These are phyloP conservation scores for Aspergillus glaucus DNA, from an alignment of 2,329 filamentous ascomycete species.

Conservation along the genomic window DNA sequence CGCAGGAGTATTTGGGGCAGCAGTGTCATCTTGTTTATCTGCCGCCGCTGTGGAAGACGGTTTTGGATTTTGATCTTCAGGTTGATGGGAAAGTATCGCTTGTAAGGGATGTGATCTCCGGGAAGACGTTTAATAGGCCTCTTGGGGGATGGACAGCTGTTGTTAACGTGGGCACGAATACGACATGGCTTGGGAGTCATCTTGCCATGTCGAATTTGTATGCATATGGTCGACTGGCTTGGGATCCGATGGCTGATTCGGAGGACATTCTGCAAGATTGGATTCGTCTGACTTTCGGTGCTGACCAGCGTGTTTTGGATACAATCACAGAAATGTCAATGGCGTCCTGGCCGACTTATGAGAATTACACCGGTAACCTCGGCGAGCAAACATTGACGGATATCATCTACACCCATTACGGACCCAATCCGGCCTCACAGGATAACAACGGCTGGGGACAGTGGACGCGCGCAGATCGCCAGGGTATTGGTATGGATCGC, in stretches of 20 bases:
- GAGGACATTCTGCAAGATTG: conserved; percentile 55
- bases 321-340: conserved; percentile 59
- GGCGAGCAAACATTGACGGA: conserved; percentile 65
- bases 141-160: conserved; percentile 61
- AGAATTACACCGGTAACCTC: conserved; percentile 64
- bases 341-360: conserved; percentile 64
- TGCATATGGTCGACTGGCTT: conserved; percentile 61
- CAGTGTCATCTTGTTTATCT: conserved; percentile 64
- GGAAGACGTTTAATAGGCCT: conserved; percentile 45
- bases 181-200: conserved; percentile 64
- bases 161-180: conserved; percentile 60
- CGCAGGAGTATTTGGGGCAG: conserved; percentile 66
- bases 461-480: conserved; percentile 60
- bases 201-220: conserved; percentile 67
- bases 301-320: conserved; percentile 49
- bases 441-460: conserved; percentile 65
- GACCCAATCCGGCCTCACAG: conserved; percentile 60
- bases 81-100: conserved; percentile 51
- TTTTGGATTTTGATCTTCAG: conserved; percentile 62
- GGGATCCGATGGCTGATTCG: conserved; percentile 51
- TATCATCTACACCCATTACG: conserved; percentile 61
- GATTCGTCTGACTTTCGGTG: conserved; percentile 61
- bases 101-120: conserved; percentile 42
- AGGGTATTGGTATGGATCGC: conserved; percentile 63
- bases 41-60: conserved; percentile 61